Evolutionary conservation across 1,284 basidiomycete genomes (phyloP), one percentile per base, ranked within the genome.

Genomic region (Pholiota adiposa): DNA sequence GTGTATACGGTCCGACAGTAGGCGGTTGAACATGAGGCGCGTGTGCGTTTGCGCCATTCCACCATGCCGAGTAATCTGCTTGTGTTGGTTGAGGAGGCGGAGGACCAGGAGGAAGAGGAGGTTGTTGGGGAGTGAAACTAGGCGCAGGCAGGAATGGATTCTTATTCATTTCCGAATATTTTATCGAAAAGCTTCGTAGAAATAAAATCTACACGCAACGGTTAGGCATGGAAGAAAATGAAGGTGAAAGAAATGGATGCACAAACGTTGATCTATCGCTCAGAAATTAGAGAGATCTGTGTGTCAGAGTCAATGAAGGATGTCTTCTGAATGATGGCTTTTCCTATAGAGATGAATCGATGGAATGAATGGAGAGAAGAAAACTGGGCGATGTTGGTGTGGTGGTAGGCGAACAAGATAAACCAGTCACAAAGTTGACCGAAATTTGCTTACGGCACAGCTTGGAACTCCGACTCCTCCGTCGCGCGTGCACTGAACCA

Each of bases 41-140:
- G 29, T 81, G 78, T 25, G 76, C 76, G 23, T 79, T 79, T 8
- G 83, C 81, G 14, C 82, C 81, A 18, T 85, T 81, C 90, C 90
- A 92, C 74, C 91, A 93, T 0, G 83, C 86, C 53, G 86, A 81
- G 69, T 92, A 93, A 71, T 92, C 90, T 48, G 83, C 83, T 64
- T 88, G 87, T 16, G 79, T 73, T 57, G 88, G 84, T 65, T 86
- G 85, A 51, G 84, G 82, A 2, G 90, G 90, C 16, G 90, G 89
- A 58, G 88, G 90, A 19, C 89, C 90, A 23, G 90, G 89, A 54
- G 90, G 90, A 43, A 92, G 77, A 41, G 90, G 90, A 2, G 90
- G 89, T 68, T 89, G 89, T 51, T 85, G 86, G 34, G 83, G 81
- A 9, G 85, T 82, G 70, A 88, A 90, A 40, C 83, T 79, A 18